Evolutionary conservation across 495 filamentous ascomycete species (phyloP).

Genomic region (Aspergillus funiculosus): DNA sequence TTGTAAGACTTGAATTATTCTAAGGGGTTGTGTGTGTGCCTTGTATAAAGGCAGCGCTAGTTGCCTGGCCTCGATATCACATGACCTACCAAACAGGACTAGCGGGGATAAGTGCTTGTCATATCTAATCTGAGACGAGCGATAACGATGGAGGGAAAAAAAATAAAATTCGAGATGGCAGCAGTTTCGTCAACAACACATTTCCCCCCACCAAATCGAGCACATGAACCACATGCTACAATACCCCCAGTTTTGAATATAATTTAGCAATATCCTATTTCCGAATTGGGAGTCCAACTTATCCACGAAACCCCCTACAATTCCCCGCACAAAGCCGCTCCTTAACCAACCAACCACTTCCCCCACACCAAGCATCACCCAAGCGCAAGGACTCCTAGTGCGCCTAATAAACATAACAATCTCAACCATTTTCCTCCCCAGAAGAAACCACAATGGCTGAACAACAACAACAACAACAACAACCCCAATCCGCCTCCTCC

Average conservation of each 20-base stretch:
- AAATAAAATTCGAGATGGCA: constrained; percentile 9
- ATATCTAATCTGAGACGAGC: constrained; percentile 20
- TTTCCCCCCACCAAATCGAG: too few relatives aligned
- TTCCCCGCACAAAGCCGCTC: neutral
- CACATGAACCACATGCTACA: too few relatives aligned
- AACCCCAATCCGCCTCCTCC: constrained; percentile 23
- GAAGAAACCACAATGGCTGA: constrained; percentile 23
- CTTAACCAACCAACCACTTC: neutral
- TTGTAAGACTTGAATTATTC: too few relatives aligned
- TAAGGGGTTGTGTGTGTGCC: too few relatives aligned
- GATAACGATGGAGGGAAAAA: constrained; percentile 12
- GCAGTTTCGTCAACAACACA: neutral
- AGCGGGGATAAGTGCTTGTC: too few relatives aligned
- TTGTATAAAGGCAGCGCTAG: too few relatives aligned
- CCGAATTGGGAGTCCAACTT: neutral
- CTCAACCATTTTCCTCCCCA: neutral
- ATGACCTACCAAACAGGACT: too few relatives aligned
- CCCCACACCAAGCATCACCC: neutral
- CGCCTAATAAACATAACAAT: neutral
- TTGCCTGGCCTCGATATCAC: too few relatives aligned
- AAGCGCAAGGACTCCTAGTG: neutral
- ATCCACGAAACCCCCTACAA: neutral
- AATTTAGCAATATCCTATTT: too few relatives aligned
- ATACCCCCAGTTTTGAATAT: too few relatives aligned
- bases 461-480: constrained; percentile 17